These are phyloP conservation scores for Phylloporus sp. DNA, from an alignment of 768 basidiomycete species.

Conservation along the genomic window DNA sequence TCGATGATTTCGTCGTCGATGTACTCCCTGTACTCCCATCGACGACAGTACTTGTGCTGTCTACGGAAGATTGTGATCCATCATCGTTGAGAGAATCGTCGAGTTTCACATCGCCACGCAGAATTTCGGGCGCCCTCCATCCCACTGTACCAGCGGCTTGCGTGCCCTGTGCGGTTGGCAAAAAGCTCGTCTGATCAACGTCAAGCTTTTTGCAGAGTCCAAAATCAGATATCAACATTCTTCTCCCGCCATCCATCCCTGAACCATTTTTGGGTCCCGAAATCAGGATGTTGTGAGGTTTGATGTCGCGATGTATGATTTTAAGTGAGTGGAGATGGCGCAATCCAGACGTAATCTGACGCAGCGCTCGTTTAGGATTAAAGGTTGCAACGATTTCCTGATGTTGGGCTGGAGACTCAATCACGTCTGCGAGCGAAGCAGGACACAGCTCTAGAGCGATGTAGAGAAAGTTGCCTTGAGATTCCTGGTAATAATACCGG, in stretches of 20 bases:
- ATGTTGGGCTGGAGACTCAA: conserved; percentile 75
- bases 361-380: conserved; percentile 83
- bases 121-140: conserved; percentile 96
- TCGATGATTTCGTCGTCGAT: conserved; percentile 32
- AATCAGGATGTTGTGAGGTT: conserved; percentile 95
- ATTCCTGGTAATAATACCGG: conserved; percentile 96
- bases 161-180: conserved; percentile 87
- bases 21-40: conserved; percentile 15
- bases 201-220: conserved; percentile 95
- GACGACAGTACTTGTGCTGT: conserved; percentile 53
- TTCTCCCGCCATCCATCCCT: conserved; percentile 44
- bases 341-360: conserved; percentile 83
- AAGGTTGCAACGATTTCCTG: conserved; percentile 76
- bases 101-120: conserved; percentile 90
- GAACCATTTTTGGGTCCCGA: conserved; percentile 61
- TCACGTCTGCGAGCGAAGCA: conserved; percentile 80
- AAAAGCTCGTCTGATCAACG: conserved; percentile 92
- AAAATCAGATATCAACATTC: conserved; percentile 96
- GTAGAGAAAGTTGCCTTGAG: conserved; percentile 90
- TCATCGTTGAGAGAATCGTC: conserved; percentile 70
- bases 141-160: conserved; percentile 92
- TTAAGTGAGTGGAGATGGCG: conserved; percentile 90
- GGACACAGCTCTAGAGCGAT: conserved; percentile 96
- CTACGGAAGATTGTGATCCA: conserved; percentile 61
- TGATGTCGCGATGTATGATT: conserved; percentile 97